phyloP scores from a whole-genome alignment of 192 early-diverging fungal genomes.

The Coemansia aciculifera region DNA sequence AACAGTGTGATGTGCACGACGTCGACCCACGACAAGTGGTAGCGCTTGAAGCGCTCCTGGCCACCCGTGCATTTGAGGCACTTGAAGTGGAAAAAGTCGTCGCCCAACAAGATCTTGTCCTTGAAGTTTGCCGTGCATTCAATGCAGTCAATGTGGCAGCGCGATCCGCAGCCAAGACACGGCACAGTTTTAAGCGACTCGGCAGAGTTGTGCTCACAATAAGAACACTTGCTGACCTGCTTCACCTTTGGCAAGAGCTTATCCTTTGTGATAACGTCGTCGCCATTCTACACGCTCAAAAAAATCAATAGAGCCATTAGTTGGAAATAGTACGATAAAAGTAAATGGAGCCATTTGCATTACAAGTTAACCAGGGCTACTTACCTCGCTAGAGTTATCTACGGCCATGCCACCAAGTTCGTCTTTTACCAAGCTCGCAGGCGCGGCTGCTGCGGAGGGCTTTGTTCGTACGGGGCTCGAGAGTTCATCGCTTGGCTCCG shows the following conservation, averaged over 20 bases:
- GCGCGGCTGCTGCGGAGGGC: constrained; percentile 12
- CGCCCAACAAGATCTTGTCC: constrained; percentile 61
- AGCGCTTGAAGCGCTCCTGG: constrained; percentile 59
- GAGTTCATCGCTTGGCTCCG: constrained; percentile 2
- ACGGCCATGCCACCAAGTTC: constrained; percentile 29
- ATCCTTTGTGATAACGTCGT: constrained; percentile 53
- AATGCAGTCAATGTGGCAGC: constrained; percentile 62
- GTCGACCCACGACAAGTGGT: constrained; percentile 64
- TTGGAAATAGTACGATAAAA: background rate
- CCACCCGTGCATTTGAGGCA: constrained; percentile 61
- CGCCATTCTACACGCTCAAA: constrained; percentile 29
- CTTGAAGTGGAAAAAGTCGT: constrained; percentile 68
- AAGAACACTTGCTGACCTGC: constrained; percentile 55
- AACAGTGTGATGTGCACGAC: constrained; percentile 69
- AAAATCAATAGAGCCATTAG: background rate
- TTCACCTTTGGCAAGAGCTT: constrained; percentile 53
- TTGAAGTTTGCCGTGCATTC: constrained; percentile 56
- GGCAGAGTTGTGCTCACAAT: constrained; percentile 54
- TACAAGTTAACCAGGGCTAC: background rate
- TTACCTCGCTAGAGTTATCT: constrained; percentile 52
- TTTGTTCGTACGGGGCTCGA: constrained; percentile 12
- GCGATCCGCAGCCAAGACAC: constrained; percentile 52
- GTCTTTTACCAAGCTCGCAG: constrained; percentile 16
- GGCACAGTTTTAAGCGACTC: constrained; percentile 57
- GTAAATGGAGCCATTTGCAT: background rate